Evolutionary conservation across 2,329 filamentous ascomycete species (phyloP).

Genomic region (Exserohilum turcica): DNA sequence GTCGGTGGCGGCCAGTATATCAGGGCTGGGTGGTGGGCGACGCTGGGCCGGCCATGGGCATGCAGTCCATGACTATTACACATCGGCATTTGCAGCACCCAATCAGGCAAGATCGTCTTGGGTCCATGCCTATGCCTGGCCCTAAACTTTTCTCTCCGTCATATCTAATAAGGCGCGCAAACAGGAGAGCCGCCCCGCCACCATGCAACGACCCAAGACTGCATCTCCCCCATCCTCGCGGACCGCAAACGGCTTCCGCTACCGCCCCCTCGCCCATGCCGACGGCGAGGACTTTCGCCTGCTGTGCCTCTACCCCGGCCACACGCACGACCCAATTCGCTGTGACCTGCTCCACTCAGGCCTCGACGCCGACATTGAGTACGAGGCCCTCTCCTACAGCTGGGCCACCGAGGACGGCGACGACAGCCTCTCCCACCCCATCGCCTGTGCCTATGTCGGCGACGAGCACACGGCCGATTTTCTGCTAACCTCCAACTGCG

Average conservation of each 20-base stretch:
- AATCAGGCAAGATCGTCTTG: slow-evolving; percentile 12
- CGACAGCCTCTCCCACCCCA: slow-evolving; percentile 10
- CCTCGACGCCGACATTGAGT: slow-evolving; percentile 15
- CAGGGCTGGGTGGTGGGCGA: neutral
- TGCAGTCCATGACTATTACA: slow-evolving; percentile 7
- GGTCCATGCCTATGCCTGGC: slow-evolving; percentile 7
- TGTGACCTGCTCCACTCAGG: slow-evolving; percentile 13
- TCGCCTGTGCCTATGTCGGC: slow-evolving; percentile 16
- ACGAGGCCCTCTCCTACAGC: slow-evolving; percentile 31
- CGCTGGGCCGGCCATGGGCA: slow-evolving; percentile 6
- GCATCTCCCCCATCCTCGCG: neutral
- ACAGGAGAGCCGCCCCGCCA: slow-evolving; percentile 8
- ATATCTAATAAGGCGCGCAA: slow-evolving; percentile 14
- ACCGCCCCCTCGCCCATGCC: slow-evolving; percentile 9
- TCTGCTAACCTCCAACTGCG: slow-evolving; percentile 17
- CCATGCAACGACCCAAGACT: slow-evolving; percentile 6
- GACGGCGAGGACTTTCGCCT: slow-evolving; percentile 13
- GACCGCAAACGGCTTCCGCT: slow-evolving; percentile 4
- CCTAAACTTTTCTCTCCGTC: slow-evolving; percentile 13
- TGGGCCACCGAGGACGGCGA: slow-evolving; percentile 26
- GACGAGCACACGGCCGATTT: slow-evolving; percentile 1
- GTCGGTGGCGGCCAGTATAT: too few species aligned
- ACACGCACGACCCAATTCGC: slow-evolving; percentile 11
- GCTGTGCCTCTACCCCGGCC: slow-evolving; percentile 12
- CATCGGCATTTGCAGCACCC: slow-evolving; percentile 9